Evolutionary conservation across 208 protist genomes (phyloP), one percentile per base, ranked within the genome.

Genomic region (Acanthamoeba royreba): DNA sequence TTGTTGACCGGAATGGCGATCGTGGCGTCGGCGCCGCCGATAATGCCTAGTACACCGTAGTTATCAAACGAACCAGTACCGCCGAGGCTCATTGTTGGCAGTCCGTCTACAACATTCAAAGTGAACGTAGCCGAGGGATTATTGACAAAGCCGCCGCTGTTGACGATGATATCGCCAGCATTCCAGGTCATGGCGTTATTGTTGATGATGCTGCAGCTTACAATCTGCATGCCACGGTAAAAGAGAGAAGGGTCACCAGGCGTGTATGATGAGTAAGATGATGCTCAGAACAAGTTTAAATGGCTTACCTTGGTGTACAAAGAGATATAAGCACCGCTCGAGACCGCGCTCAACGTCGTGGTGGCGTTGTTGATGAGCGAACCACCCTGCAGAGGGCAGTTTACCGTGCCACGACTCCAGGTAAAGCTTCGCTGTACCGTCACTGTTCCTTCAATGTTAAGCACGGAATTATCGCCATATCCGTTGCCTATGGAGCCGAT

Each of bases 1-100:
- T 91, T 91, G 61, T 91, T 91, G 85, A 91, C 63, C 38, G 85
- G 47, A 31, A 91, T 72, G 38, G 35, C 42, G 85, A 91, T 91
- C n/a, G 55, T 52, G 55, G 40, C 55, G n/a, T n/a, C 61, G 3
- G 43, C n/a, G 42, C 53, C 74, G 38, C 22, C 13, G n/a, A n/a
- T n/a, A n/a, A n/a, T n/a, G 85, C 28, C 85, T 25, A 91, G 53
- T n/a, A 72, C 4, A 35, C 85, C 85, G 85, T 74, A 91, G 35
- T 91, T 91, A 55, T 91, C 53, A 45, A 91, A 91, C n/a, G n/a
- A n/a, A n/a, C n/a, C n/a, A n/a, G n/a, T n/a, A n/a, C n/a, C n/a
- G n/a, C n/a, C n/a, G n/a, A n/a, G 35, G 52, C 46, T 45, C 38
- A 91, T 72, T n/a, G n/a, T n/a, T n/a, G n/a, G n/a, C n/a, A n/a